Conservation (phyloP, 192 early-diverging fungal species). For the Umbelopsis ramanniana region DNA sequence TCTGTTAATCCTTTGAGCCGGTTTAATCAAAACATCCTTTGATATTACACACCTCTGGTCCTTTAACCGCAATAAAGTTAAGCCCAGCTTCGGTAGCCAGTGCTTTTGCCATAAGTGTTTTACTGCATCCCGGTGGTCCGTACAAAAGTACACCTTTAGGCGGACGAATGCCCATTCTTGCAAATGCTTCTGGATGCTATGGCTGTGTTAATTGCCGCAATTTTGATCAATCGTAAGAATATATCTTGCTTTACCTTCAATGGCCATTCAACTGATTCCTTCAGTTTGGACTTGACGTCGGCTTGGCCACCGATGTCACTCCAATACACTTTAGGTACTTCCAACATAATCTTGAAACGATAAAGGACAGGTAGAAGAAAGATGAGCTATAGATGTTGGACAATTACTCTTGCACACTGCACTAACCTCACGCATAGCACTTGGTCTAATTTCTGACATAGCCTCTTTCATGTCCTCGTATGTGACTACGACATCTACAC, state of each 20-base stretch:
- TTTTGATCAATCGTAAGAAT: not conserved
- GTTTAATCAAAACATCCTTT: not conserved
- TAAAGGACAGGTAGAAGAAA: not conserved
- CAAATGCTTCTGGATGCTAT: constrained; percentile 91
- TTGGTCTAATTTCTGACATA: constrained; percentile 66
- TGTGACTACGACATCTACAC: constrained; percentile 1
- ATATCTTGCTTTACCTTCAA: constrained; percentile 60
- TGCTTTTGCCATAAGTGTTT: constrained; percentile 97
- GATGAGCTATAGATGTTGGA: not conserved
- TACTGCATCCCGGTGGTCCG: constrained; percentile 97
- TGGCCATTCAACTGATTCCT: constrained; percentile 98
- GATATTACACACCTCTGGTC: constrained; percentile 79
- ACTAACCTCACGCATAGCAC: constrained; percentile 81
- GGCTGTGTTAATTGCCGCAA: not conserved
- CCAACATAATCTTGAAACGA: constrained; percentile 68
- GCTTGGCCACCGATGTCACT: constrained; percentile 92
- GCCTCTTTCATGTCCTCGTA: constrained; percentile 62
- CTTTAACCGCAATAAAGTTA: constrained; percentile 98
- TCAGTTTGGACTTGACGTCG: constrained; percentile 87
- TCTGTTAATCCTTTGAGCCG: not conserved
- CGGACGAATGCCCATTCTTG: constrained; percentile 86
- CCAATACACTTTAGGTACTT: constrained; percentile 95
- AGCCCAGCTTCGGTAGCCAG: constrained; percentile 94
- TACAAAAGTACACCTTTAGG: constrained; percentile 98
- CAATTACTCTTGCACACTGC: not conserved